Conservation (phyloP, 2,329 filamentous ascomycete species). For the Exophiala spinifera region DNA sequence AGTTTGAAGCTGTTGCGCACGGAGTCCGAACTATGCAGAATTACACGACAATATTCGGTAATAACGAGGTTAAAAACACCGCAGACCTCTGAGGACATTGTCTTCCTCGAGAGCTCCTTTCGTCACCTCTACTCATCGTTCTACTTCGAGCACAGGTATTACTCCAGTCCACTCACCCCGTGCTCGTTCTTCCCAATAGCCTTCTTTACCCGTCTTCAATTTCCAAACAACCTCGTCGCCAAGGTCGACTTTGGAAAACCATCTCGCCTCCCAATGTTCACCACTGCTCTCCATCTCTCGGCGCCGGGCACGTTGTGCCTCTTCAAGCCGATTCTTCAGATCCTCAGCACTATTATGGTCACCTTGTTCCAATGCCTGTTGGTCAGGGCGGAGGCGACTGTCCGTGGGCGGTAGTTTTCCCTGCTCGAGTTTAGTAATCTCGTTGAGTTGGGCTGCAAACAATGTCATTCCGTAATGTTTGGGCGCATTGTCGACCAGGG, state of each 20-base stretch:
- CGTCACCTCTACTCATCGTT: neutral
- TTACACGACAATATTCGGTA: too few species aligned
- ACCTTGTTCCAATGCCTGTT: constrained; percentile 77
- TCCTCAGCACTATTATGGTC: constrained; percentile 79
- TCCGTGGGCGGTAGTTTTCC: constrained; percentile 76
- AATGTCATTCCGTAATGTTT: constrained; percentile 83
- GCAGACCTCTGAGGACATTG: neutral
- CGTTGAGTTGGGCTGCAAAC: constrained; percentile 83
- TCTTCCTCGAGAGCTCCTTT: neutral
- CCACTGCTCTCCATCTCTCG: constrained; percentile 72
- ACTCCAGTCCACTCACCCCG: constrained; percentile 64
- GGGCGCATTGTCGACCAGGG: constrained; percentile 72
- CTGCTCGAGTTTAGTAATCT: constrained; percentile 77
- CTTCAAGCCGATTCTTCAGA: constrained; percentile 79
- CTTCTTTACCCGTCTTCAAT: constrained; percentile 73
- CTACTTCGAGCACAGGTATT: constrained; percentile 51
- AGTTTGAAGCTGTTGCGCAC: too few species aligned
- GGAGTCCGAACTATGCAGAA: too few species aligned
- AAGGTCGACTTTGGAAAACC: constrained; percentile 71
- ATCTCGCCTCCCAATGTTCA: constrained; percentile 69
- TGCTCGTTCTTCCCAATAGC: constrained; percentile 87
- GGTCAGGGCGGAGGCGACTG: constrained; percentile 78
- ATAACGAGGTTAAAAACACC: too few species aligned
- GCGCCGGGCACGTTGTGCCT: constrained; percentile 73
- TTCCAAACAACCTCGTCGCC: constrained; percentile 63